These are phyloP conservation scores for Moesziomyces sp. DNA, from an alignment of 1,284 basidiomycete genomes.

Conservation along the genomic window DNA sequence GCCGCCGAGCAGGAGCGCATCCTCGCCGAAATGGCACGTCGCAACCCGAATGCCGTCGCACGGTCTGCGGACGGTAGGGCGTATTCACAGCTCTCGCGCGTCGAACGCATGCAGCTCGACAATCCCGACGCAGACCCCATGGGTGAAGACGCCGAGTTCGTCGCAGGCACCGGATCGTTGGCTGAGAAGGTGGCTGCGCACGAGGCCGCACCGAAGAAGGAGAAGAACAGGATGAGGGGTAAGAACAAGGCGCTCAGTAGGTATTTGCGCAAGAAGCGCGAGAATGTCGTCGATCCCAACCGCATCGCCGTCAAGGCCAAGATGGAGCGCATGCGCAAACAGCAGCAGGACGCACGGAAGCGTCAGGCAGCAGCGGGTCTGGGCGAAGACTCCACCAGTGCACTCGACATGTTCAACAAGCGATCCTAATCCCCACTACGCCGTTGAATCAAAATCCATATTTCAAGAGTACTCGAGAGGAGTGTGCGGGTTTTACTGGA, in stretches of 20 bases:
- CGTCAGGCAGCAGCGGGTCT: constrained; percentile 33
- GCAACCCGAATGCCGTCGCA: constrained; percentile 31
- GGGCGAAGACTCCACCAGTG: constrained; percentile 20
- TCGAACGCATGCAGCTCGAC: constrained; percentile 58
- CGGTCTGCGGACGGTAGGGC: constrained; percentile 58
- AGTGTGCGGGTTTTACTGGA: constrained; percentile 72
- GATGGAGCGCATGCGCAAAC: constrained; percentile 42
- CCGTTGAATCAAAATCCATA: background rate
- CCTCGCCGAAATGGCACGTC: constrained; percentile 14
- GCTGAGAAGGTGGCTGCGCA: constrained; percentile 34
- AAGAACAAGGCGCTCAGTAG: constrained; percentile 61
- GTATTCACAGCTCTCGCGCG: constrained; percentile 57
- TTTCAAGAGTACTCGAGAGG: no score
- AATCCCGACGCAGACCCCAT: constrained; percentile 26
- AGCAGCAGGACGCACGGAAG: constrained; percentile 23
- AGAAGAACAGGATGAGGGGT: constrained; percentile 61
- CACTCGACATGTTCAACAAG: constrained; percentile 44
- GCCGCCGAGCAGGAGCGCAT: constrained; percentile 72
- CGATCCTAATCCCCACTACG: constrained; percentile 1
- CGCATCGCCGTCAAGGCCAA: constrained; percentile 47
- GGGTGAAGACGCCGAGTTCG: constrained; percentile 12
- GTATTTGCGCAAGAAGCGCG: constrained; percentile 62
- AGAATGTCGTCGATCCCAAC: constrained; percentile 63
- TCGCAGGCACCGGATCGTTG: constrained; percentile 11
- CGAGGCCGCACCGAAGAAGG: constrained; percentile 33